phyloP scores from a whole-genome alignment of 257 asterid species.

The Verbena officinalis region DNA sequence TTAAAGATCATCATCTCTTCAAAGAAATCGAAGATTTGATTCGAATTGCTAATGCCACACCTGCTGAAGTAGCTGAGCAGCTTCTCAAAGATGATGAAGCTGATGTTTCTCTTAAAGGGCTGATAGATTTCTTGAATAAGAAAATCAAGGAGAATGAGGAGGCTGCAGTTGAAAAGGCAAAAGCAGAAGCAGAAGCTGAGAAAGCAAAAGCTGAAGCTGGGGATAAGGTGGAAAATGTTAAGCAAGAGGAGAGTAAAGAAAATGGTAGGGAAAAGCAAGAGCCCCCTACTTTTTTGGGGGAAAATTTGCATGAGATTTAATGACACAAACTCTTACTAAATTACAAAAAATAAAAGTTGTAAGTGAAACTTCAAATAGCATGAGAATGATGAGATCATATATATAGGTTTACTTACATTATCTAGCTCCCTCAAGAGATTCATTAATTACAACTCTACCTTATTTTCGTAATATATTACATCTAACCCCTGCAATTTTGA shows the following conservation, averaged over 20 bases:
- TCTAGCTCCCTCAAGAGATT: too few relatives aligned
- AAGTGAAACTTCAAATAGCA: too few relatives aligned
- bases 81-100: slow-evolving; percentile 56
- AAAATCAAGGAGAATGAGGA: slow-evolving; percentile 39
- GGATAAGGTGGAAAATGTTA: not conserved
- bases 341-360: not conserved
- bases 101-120: slow-evolving; percentile 46
- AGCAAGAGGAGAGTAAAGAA: slow-evolving; percentile 18
- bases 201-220: slow-evolving; percentile 17
- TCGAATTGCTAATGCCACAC: slow-evolving; percentile 43
- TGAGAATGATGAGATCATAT: too few relatives aligned
- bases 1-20: slow-evolving; percentile 44
- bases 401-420: too few relatives aligned
- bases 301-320: too few relatives aligned
- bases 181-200: slow-evolving; percentile 4
- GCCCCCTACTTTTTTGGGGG: too few relatives aligned
- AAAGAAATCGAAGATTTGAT: slow-evolving; percentile 52
- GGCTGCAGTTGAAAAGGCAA: slow-evolving; percentile 23
- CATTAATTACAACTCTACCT: too few relatives aligned
- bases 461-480: too few relatives aligned
- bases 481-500: too few relatives aligned
- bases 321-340: too few relatives aligned
- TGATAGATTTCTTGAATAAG: slow-evolving; percentile 44
- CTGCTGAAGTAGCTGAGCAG: slow-evolving; percentile 81
- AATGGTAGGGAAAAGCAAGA: not conserved